These are phyloP conservation scores for Plasmodium sp. DNA, from an alignment of 169 alveolate species.

Conservation along the genomic window DNA sequence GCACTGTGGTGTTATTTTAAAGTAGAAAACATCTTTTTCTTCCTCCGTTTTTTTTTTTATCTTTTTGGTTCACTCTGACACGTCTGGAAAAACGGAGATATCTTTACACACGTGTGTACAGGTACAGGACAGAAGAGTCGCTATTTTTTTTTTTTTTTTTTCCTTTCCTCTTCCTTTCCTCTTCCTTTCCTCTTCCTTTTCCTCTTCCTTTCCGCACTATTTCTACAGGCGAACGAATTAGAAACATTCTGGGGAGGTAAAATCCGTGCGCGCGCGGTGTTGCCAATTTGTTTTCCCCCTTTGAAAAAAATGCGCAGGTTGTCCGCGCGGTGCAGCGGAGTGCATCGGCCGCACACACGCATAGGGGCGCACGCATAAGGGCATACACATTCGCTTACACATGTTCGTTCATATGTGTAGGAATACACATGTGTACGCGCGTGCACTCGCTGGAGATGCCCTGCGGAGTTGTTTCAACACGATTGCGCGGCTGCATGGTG, in stretches of 20 bases:
- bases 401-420: not conserved
- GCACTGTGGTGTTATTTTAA: conserved; percentile 5
- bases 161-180: not conserved
- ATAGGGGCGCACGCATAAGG: conserved; percentile 10
- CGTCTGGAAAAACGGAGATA: not conserved
- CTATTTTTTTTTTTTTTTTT: not conserved
- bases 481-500: not conserved
- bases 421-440: not conserved
- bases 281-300: not conserved
- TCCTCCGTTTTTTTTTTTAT: not conserved
- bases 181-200: not conserved
- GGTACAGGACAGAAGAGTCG: not conserved
- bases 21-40: conserved; percentile 27
- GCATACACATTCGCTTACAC: not conserved
- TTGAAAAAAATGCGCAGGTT: not conserved
- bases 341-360: conserved; percentile 17
- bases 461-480: not conserved
- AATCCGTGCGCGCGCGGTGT: not conserved
- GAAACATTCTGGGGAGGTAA: not conserved
- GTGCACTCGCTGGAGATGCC: not conserved
- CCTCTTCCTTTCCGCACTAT: not conserved
- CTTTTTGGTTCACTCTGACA: not conserved
- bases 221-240: not conserved
- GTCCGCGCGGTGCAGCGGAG: conserved; percentile 23
- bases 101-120: not conserved